A percentile compares a stretch with the other conserved stretches of the same genome.
Conservation (phyloP, 2,329 filamentous ascomycete genomes). For the Pseudocercospora cruenta region DNA sequence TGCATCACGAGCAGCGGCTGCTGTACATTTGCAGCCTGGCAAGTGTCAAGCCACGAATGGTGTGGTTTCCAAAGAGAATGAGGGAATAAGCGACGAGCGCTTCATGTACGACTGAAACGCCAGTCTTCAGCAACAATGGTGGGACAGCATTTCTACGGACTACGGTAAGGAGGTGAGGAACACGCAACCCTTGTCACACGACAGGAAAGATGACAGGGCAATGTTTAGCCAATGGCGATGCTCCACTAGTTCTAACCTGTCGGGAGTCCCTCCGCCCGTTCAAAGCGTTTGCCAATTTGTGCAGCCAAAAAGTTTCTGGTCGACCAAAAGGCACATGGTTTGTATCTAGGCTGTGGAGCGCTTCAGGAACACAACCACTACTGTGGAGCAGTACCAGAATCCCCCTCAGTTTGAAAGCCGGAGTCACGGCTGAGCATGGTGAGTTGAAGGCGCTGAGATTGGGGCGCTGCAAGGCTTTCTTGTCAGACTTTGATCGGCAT, state of each 20-base stretch:
- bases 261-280: too few relatives aligned
- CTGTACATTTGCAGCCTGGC: background rate
- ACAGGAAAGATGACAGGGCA: background rate
- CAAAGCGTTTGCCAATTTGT: too few relatives aligned
- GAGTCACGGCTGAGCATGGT: too few relatives aligned
- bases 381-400: background rate
- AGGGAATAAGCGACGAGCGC: background rate
- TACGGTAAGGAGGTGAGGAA: background rate
- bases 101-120: background rate
- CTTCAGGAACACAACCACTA: too few relatives aligned
- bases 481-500: too few relatives aligned
- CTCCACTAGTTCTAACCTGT: background rate
- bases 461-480: too few relatives aligned
- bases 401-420: background rate
- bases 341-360: too few relatives aligned
- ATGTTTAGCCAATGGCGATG: background rate
- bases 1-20: background rate
- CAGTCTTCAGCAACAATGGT: background rate
- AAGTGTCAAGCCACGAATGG: conserved; percentile 1
- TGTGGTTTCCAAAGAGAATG: background rate
- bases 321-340: too few relatives aligned
- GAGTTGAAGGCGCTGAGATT: too few relatives aligned
- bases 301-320: too few relatives aligned
- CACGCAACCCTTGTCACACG: background rate
- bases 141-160: background rate